Base-by-base conservation (phyloP, 2,329 filamentous ascomycete genomes). In the Botrytis aclada region DNA sequence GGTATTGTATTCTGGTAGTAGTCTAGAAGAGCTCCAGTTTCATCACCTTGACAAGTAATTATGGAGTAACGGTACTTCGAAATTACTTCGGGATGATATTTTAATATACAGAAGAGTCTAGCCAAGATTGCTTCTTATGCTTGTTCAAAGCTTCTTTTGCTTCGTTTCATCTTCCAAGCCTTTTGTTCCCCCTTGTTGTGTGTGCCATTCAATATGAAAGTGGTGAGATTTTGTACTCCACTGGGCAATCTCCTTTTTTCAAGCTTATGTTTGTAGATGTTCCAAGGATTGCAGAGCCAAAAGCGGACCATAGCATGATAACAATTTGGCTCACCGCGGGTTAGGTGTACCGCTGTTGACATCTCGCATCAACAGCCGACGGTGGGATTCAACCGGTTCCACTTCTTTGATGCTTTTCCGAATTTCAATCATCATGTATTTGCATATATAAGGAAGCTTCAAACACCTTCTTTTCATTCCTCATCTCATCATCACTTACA, bases 401-500 rank as follows among this genome's bases (percentile, higher is more conserved):
- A 47, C 41, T 61, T 66, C 43, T 34, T 39, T 45, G 22, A 16
- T 32, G 34, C 41, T 69, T 60, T 41, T 58, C 39, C 63, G 25
- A 58, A 56, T 58, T 43, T 61, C 70, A 45, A 18, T 67, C 70
- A 51, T 39, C 51, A 61, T 32, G 51, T 56, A 7, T 54, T 58
- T 34, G 20, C 34, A n/a, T 63, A 71, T 63, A 43, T 70, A 60
- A 60, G 51, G 51, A 70, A 56, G 18, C 37, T 61, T 45, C 9
- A 12, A 43, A 61, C 32, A 45, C 54, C 51, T 45, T 62, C 54
- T 34, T 37, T 70, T 37, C n/a, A 61, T 69, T 62, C n/a, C 29
- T 69, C 51, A 63, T 70, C 56, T 43, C 29, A 37, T 47, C 39
- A 67, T 72, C 63, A 51, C 34, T 67, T 60, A 58, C 61, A 60